Base-by-base conservation (phyloP, 75 land plant genomes). In the Pinus taeda region DNA sequence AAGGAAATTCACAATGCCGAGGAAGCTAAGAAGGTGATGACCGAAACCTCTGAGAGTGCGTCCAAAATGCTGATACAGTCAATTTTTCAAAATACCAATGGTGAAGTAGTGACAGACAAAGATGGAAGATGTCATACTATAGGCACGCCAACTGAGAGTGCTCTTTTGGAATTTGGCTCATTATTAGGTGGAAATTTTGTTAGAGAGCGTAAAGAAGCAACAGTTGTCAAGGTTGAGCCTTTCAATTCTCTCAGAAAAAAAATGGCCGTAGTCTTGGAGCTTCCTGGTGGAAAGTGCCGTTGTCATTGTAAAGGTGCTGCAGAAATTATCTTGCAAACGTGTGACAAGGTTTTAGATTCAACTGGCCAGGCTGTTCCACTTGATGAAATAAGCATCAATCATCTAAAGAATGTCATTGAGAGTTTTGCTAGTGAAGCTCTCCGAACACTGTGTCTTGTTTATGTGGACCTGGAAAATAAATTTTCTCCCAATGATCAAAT, bases 61-160 rank as follows among this genome's bases (percentile, higher is more conserved):
- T 60, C 65, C 5, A 76, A 89, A 73, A 75, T 81, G 33, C 76
- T 94, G 56, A 79, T 90, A 9, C 88, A 94, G 63, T 81, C 91
- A 33, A 92, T 92, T 67, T 92, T 92, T 66, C 84, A 75, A 67
- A 94, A 94, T 83, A 90, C 97, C 61, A 93, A 92, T 56, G 95
- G 97, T 60, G 97, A 90, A 79, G 84, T 94, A 15, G 88, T 86
- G 21, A 74, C 78, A 15, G 87, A 94, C 69, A 67, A 87, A 76
- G 75, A 79, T 63, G 91, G 93, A 2, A 83, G 87, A 59, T 75
- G 13, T 58, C 88, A 90, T 76, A 83, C 83, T 57, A 57, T 90
- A 49, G 99, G 99, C 14, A 80, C 95, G 29, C 97, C 99, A n/a
- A 96, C 99, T 57, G 99, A 96, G 72, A 78, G 89, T 80, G 97